phyloP scores from a whole-genome alignment of 2,329 filamentous ascomycete species.

The Pseudogymnoascus sp. region DNA sequence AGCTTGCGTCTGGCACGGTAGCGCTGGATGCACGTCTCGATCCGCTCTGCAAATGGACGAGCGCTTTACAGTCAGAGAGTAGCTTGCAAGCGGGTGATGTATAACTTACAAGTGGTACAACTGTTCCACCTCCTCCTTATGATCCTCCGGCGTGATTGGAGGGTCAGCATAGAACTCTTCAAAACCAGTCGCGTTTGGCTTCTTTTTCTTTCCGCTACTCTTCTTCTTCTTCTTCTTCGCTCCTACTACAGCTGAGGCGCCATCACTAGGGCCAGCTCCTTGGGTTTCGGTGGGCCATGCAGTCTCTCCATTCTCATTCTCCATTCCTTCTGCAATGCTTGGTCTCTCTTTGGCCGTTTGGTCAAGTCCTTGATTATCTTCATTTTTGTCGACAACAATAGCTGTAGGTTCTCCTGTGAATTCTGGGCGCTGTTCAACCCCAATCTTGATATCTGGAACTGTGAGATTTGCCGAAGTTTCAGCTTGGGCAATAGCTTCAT shows the following conservation, averaged over 20 bases:
- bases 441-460: background rate
- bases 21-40: slow-evolving; percentile 77
- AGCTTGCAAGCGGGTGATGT: background rate
- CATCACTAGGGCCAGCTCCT: background rate
- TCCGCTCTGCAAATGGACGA: slow-evolving; percentile 58
- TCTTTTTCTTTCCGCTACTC: slow-evolving; percentile 27
- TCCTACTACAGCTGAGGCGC: background rate
- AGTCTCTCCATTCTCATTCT: background rate
- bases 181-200: slow-evolving; percentile 52
- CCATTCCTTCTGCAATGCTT: background rate
- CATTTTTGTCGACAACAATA: background rate
- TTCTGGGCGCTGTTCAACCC: background rate
- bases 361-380: background rate
- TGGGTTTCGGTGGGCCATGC: background rate
- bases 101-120: slow-evolving; percentile 59
- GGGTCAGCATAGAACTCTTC: slow-evolving; percentile 76
- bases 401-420: background rate
- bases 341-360: background rate
- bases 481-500: background rate
- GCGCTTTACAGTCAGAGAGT: slow-evolving; percentile 34
- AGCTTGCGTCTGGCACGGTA: slow-evolving; percentile 73
- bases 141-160: slow-evolving; percentile 65
- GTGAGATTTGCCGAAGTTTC: background rate
- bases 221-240: slow-evolving; percentile 32
- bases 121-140: slow-evolving; percentile 52